phyloP scores from a whole-genome alignment of 371 early-diverging fungal genomes.

The Fennellomyces sp. region DNA sequence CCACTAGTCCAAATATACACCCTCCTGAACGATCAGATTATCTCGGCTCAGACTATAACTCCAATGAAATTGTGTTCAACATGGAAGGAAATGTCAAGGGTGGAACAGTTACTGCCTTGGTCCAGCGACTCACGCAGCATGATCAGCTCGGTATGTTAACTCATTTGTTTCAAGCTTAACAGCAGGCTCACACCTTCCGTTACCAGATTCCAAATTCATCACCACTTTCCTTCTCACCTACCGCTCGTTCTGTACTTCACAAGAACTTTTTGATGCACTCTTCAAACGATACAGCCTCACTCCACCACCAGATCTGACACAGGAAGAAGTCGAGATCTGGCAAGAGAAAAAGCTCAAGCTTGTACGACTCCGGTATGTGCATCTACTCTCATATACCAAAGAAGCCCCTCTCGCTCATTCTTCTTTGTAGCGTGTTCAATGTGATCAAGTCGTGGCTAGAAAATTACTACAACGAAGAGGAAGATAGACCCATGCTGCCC shows the following conservation, averaged over 20 bases:
- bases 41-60: slow-evolving; percentile 71
- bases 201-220: slow-evolving; percentile 74
- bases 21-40: slow-evolving; percentile 58
- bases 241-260: slow-evolving; percentile 81
- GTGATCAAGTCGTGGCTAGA: slow-evolving; percentile 94
- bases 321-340: slow-evolving; percentile 79
- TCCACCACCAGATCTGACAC: slow-evolving; percentile 70
- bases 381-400: not conserved
- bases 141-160: slow-evolving; percentile 64
- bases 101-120: slow-evolving; percentile 80
- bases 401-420: not conserved
- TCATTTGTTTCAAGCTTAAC: not conserved
- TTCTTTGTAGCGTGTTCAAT: slow-evolving; percentile 88
- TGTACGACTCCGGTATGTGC: slow-evolving; percentile 70
- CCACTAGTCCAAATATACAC: not conserved
- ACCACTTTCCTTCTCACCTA: slow-evolving; percentile 90
- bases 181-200: not conserved
- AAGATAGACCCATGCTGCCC: slow-evolving; percentile 66
- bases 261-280: slow-evolving; percentile 73
- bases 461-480: slow-evolving; percentile 79
- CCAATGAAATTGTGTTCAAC: slow-evolving; percentile 77
- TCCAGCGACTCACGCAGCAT: slow-evolving; percentile 89
- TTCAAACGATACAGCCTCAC: slow-evolving; percentile 72
- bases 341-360: slow-evolving; percentile 85
- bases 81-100: slow-evolving; percentile 90